These are phyloP conservation scores for Aspergillus carbonarius DNA, from an alignment of 2,329 filamentous ascomycete species.

Conservation along the genomic window DNA sequence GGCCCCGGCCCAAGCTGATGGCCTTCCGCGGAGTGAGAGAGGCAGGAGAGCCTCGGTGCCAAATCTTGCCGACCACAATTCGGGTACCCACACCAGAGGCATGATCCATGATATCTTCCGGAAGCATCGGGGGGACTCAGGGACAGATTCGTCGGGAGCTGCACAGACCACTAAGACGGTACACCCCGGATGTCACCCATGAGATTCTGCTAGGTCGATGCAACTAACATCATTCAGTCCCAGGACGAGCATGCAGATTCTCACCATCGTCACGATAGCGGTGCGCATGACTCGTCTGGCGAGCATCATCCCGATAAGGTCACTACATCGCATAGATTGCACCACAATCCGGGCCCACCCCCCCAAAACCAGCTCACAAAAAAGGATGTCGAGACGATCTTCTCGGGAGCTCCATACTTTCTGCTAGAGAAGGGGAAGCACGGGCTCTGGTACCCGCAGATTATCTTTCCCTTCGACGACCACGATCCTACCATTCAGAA, in stretches of 20 bases:
- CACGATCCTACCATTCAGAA: conserved; percentile 40
- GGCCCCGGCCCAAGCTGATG: conserved; percentile 11
- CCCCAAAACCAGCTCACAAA: conserved; percentile 25
- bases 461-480: conserved; percentile 46
- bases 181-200: neutral
- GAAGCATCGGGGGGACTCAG: conserved; percentile 16
- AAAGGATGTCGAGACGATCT: conserved; percentile 41
- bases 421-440: conserved; percentile 44
- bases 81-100: conserved; percentile 5
- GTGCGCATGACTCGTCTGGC: neutral
- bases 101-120: conserved; percentile 27
- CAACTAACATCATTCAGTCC: neutral
- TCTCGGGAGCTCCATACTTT: conserved; percentile 47
- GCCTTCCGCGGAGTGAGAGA: neutral
- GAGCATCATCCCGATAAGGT: neutral
- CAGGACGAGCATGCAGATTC: neutral
- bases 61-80: conserved; percentile 8
- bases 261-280: conserved; percentile 6
- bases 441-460: conserved; percentile 43
- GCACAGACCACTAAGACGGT: neutral
- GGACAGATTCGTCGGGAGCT: neutral
- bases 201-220: neutral
- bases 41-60: conserved; percentile 12
- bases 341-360: neutral
- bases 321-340: neutral